phyloP scores from a whole-genome alignment of 495 filamentous ascomycete genomes.

The Antarctomyces pellizariae region DNA sequence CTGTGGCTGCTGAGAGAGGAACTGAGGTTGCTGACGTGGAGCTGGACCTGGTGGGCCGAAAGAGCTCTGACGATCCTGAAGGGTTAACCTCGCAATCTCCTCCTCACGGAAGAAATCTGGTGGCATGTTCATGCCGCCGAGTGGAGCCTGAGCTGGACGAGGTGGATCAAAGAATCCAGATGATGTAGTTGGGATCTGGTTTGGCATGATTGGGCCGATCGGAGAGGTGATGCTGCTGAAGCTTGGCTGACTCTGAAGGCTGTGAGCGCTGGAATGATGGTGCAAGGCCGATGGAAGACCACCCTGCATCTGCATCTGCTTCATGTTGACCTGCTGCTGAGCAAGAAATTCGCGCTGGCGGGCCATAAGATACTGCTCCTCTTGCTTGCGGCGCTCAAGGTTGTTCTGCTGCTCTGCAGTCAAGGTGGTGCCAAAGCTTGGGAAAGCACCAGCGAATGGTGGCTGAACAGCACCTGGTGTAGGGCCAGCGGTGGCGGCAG shows the following conservation, averaged over 20 bases:
- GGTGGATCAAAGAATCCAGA: slow-evolving; percentile 51
- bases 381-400: slow-evolving; percentile 84
- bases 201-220: slow-evolving; percentile 44
- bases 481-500: slow-evolving; percentile 20
- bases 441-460: slow-evolving; percentile 86
- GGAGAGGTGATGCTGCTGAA: slow-evolving; percentile 85
- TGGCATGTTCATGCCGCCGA: slow-evolving; percentile 7
- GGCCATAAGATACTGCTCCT: slow-evolving; percentile 91
- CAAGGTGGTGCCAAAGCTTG: slow-evolving; percentile 90
- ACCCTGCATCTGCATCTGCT: slow-evolving; percentile 45
- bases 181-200: slow-evolving; percentile 40
- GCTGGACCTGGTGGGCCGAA: slow-evolving; percentile 10
- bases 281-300: slow-evolving; percentile 39
- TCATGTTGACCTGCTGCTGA: slow-evolving; percentile 60
- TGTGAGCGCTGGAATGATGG: slow-evolving; percentile 84
- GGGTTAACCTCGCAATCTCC: slow-evolving; percentile 15
- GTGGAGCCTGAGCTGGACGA: slow-evolving; percentile 10
- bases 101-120: slow-evolving; percentile 26
- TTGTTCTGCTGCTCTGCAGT: slow-evolving; percentile 97
- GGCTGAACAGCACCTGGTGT: slow-evolving; percentile 50
- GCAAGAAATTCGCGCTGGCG: slow-evolving; percentile 83
- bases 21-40: slow-evolving; percentile 14
- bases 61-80: slow-evolving; percentile 14
- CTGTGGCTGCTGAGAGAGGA: slow-evolving; percentile 31
- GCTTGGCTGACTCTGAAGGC: slow-evolving; percentile 86